Base-by-base conservation (phyloP, 2,329 filamentous ascomycete genomes). In the Xylaria sp. region DNA sequence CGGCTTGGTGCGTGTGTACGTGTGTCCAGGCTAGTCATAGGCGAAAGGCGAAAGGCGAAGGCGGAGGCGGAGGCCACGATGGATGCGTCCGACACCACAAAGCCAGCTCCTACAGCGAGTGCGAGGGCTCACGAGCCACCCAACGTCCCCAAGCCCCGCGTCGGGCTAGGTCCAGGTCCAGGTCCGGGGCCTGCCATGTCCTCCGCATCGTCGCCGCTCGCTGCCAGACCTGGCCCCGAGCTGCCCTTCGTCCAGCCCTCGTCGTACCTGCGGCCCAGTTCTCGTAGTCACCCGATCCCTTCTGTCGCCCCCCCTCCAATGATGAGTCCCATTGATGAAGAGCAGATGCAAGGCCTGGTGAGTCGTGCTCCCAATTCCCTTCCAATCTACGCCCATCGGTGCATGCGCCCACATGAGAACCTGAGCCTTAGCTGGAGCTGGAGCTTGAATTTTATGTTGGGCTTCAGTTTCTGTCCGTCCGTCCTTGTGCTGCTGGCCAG, bases 341-440 rank as follows among this genome's bases (percentile, higher is more conserved):
- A 94, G 78, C 92, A 94, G 83, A 86, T 91, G 77, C 90, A 93
- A 79, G 92, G 91, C 75, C 84, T 95, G 85, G 92, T 94, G 84
- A 84, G 91, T 70, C 42, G 25, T 48, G 23, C 27, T 63, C 48
- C 59, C 29, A 66, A 55, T 29, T 50, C 58, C 25, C 53, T 53
- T 32, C 53, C 5, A 18, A 40, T 59, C 27, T 54, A 27, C 21
- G 27, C 13, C 32, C 5, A n/a, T 37, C 27, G 12, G 18, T 54
- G 23, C 42, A 23, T 40, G 32, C 32, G 44, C 13, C 61, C n/a
- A 18, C 44, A 40, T 21, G 32, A 40, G 25, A 25, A n/a, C 40
- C 53, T 23, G 40, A n/a, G 40, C 13, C 40, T 35, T 18, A 40
- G 37, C 37, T 40, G 13, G 37, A 40, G 37, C 37, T 13, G 1